Conservation (phyloP, 257 asterid genomes). For the Solanum paucissectum region DNA sequence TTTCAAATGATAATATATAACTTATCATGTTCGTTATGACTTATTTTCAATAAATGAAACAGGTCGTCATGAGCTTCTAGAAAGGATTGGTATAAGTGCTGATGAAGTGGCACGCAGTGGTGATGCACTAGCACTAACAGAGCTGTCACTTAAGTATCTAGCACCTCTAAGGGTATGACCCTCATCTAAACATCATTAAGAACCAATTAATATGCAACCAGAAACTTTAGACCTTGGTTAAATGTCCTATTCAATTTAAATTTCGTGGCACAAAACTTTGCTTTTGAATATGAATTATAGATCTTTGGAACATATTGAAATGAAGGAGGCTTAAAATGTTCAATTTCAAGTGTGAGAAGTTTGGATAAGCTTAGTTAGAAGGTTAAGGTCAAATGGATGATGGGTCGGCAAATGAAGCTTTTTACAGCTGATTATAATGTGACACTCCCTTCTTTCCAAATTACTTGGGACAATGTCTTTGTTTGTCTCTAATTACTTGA, state of each 20-base stretch:
- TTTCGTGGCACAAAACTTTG: not conserved
- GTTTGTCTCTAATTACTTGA: not conserved
- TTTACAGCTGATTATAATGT: not conserved
- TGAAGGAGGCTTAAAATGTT: not conserved
- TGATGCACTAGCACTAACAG: slow-evolving; percentile 67
- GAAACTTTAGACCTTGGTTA: not conserved
- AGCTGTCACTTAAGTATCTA: slow-evolving; percentile 65
- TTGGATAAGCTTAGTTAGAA: not conserved
- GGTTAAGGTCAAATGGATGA: not conserved
- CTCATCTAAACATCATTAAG: not conserved
- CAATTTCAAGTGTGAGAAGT: not conserved
- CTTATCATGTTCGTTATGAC: not conserved
- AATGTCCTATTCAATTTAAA: not conserved
- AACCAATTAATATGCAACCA: not conserved
- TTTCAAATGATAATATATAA: not conserved
- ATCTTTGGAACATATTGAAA: not conserved
- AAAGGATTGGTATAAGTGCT: slow-evolving; percentile 54
- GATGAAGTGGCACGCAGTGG: slow-evolving; percentile 77
- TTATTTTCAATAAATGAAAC: slow-evolving; percentile 11
- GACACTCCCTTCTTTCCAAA: not conserved
- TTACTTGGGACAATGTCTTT: not conserved
- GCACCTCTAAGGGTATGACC: slow-evolving; percentile 71
- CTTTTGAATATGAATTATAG: not conserved
- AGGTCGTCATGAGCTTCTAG: slow-evolving; percentile 92
- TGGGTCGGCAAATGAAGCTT: not conserved